These are phyloP conservation scores for Holtermannia corniformis DNA, from an alignment of 768 basidiomycete species.

Conservation along the genomic window DNA sequence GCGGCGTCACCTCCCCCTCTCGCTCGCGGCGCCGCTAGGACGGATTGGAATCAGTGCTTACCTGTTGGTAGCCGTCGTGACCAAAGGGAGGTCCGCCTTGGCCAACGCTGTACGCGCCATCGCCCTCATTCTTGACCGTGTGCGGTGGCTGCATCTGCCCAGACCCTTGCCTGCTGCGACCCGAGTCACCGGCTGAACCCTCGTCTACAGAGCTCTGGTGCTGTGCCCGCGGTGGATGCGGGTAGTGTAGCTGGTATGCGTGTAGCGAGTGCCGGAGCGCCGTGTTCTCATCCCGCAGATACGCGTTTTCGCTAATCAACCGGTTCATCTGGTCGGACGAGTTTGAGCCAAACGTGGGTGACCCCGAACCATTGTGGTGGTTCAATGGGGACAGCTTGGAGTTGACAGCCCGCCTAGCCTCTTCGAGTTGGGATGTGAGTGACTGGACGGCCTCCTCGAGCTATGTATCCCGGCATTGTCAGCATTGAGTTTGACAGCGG, in stretches of 20 bases:
- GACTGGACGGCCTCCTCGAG: constrained; percentile 34
- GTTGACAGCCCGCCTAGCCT: constrained; percentile 25
- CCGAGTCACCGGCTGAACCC: not conserved
- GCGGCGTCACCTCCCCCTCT: no score
- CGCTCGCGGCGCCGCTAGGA: no score
- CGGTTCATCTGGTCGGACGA: constrained; percentile 14
- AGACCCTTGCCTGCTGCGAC: constrained; percentile 52
- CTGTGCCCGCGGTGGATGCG: not conserved
- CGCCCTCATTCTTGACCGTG: not conserved
- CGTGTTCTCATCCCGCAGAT: constrained; percentile 33
- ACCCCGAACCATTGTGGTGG: constrained; percentile 3
- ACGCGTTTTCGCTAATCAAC: constrained; percentile 26
- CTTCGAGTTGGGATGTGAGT: constrained; percentile 30
- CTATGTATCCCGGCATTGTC: constrained; percentile 6
- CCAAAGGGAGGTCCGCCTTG: not conserved
- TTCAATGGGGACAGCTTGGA: constrained; percentile 10
- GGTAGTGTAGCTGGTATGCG: constrained; percentile 1
- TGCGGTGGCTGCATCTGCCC: constrained; percentile 49
- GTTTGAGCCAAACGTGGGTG: not conserved
- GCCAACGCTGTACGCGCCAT: not conserved
- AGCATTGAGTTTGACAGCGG: not conserved
- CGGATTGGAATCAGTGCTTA: no score
- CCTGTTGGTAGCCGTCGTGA: not conserved
- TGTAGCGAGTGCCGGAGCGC: constrained; percentile 26
- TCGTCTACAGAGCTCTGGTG: not conserved